Conservation (phyloP, 305 asterid genomes). For the Andrographis paniculata region DNA sequence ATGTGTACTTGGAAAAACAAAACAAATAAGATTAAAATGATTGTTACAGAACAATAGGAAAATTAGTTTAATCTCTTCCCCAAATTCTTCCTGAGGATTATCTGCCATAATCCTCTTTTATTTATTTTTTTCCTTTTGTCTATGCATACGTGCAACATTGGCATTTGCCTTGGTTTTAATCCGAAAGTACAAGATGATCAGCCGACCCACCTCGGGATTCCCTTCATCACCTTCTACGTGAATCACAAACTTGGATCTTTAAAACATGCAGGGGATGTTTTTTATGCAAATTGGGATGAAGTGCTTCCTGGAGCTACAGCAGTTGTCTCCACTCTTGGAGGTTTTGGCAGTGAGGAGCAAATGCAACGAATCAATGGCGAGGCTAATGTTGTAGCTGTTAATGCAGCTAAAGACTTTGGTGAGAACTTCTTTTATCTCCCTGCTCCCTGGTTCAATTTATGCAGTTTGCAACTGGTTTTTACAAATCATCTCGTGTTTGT, state of each 20-base stretch:
- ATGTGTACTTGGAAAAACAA: not conserved
- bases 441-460: too few species aligned
- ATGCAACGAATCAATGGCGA: constrained; percentile 93
- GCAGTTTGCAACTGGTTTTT: too few species aligned
- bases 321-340: constrained; percentile 94
- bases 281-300: constrained; percentile 90
- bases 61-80: not conserved
- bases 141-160: not conserved
- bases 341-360: constrained; percentile 91
- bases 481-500: too few species aligned
- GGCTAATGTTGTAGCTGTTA: constrained; percentile 86
- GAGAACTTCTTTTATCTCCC: constrained; percentile 16
- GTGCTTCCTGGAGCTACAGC: constrained; percentile 81
- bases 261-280: constrained; percentile 75
- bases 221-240: constrained; percentile 1
- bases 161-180: not conserved
- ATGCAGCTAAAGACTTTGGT: constrained; percentile 92
- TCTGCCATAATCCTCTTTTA: not conserved
- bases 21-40: too few species aligned
- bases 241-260: constrained; percentile 12
- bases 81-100: not conserved
- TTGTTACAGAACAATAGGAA: not conserved
- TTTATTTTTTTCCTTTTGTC: not conserved
- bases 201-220: too few species aligned
- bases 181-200: not conserved